These are phyloP conservation scores for Parafenestella ontariensis DNA, from an alignment of 2,329 filamentous ascomycete species.

Conservation along the genomic window DNA sequence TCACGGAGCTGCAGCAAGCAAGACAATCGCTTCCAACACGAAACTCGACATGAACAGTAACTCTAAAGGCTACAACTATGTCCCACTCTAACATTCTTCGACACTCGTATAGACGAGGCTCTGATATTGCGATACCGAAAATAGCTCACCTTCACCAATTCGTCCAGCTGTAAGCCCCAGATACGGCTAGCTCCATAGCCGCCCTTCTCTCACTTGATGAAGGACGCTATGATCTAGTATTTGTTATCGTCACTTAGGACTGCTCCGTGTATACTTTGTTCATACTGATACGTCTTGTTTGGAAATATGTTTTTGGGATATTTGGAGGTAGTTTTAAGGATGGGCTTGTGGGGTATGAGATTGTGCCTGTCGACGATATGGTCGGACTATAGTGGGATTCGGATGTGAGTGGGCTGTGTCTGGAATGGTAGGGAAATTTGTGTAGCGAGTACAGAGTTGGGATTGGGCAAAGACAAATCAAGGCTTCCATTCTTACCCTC, in stretches of 20 bases:
- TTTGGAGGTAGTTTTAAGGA: constrained; percentile 5
- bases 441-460: background rate
- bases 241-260: background rate
- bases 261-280: background rate
- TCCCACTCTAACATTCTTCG: background rate
- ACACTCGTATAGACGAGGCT: background rate
- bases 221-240: background rate
- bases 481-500: too few species aligned
- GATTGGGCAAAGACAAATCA: background rate
- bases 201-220: background rate
- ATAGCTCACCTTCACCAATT: background rate
- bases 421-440: constrained; percentile 1
- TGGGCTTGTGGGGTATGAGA: constrained; percentile 10
- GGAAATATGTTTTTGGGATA: constrained; percentile 1
- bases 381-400: constrained; percentile 13
- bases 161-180: background rate
- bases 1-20: too few species aligned
- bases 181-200: constrained; percentile 2
- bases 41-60: background rate
- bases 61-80: background rate
- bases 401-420: constrained; percentile 13
- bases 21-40: background rate
- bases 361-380: constrained; percentile 19
- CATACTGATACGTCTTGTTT: background rate
- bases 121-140: background rate